Evolutionary conservation across 2,329 filamentous ascomycete species (phyloP), one percentile per base, ranked within the genome.

Genomic region (Hymenoscyphus scutula): DNA sequence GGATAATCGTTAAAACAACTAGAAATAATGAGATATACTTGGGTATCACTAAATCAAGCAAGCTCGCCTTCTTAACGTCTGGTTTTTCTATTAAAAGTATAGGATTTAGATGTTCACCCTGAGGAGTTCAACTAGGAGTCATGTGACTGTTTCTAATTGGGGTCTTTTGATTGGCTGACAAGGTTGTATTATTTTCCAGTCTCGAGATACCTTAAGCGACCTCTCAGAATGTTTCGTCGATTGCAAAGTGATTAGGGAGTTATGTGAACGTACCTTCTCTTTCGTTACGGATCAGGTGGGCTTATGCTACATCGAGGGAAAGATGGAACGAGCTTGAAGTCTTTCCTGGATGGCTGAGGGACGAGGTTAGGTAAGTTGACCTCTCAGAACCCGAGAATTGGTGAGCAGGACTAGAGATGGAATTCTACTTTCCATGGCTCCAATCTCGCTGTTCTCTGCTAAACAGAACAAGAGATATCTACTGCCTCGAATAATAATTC

Each of bases 401-500:
- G 4, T 8, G 32, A 34, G 32, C 32, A 34, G 6, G 32, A 34
- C 32, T 8, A 13, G 15, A 34, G 15, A 13, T 10, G 32, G 32
- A 34, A 34, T 34, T 13, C 32, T 13, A 8, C 32, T 13, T 19
- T 53, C 48, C 19, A 53, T 25, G n/a, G n/a, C n/a, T n/a, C n/a
- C n/a, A n/a, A n/a, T 29, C 48, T 19, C 23, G 10, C 23, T 13
- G n/a, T 27, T 27, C 23, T 23, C 23, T 27, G 11, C 48, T 6
- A 53, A 69, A 34, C 8, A 34, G 32, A 13, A 34, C 32, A 34
- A 34, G 10, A 34, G 10, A 64, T 29, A 58, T 17, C 41, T 48
- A 48, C 41, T 63, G 23, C 54, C 53, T 71, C 6, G 69, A 67
- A 71, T 91, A 92, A 70, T 89, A 90, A 37, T 81, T 80, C 65